A percentile compares a stretch with the other conserved stretches of the same genome.
phyloP scores from a whole-genome alignment of 768 basidiomycete species.

The Boletus edulis region DNA sequence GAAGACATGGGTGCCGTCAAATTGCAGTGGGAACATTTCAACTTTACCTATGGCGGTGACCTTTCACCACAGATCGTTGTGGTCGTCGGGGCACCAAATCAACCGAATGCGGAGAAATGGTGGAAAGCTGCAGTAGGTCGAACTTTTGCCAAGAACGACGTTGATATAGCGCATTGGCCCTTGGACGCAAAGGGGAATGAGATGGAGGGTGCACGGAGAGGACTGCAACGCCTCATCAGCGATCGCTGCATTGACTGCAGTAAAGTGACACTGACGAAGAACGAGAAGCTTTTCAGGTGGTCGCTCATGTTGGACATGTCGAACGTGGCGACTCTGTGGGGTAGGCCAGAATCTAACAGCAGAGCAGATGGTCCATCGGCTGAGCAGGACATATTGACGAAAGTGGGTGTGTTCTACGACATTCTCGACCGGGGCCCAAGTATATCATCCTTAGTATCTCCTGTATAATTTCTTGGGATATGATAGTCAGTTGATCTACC shows the following conservation, averaged over 20 bases:
- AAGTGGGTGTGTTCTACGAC: constrained; percentile 17
- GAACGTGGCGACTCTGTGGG: constrained; percentile 8
- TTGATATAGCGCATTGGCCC: constrained; percentile 12
- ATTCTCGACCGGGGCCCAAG: not conserved
- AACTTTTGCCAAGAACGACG: not conserved
- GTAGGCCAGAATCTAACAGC: constrained; percentile 1
- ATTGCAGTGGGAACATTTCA: constrained; percentile 27
- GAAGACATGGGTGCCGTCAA: constrained; percentile 8
- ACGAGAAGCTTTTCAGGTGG: constrained; percentile 15
- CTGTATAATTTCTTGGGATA: not conserved
- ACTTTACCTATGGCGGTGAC: constrained; percentile 25
- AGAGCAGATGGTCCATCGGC: not conserved
- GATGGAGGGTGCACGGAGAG: not conserved
- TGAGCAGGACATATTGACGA: constrained; percentile 20
- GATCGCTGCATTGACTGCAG: constrained; percentile 23
- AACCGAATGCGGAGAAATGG: constrained; percentile 20
- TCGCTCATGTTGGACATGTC: constrained; percentile 13
- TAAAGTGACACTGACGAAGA: constrained; percentile 2
- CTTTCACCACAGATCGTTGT: constrained; percentile 26
- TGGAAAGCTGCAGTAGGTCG: constrained; percentile 12
- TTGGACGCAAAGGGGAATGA: not conserved
- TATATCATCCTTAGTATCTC: not conserved
- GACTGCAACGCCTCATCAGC: constrained; percentile 16
- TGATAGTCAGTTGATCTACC: not conserved
- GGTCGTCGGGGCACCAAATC: constrained; percentile 17